Conservation (phyloP, 2,329 filamentous ascomycete species). For the Fusarium stilboides region DNA sequence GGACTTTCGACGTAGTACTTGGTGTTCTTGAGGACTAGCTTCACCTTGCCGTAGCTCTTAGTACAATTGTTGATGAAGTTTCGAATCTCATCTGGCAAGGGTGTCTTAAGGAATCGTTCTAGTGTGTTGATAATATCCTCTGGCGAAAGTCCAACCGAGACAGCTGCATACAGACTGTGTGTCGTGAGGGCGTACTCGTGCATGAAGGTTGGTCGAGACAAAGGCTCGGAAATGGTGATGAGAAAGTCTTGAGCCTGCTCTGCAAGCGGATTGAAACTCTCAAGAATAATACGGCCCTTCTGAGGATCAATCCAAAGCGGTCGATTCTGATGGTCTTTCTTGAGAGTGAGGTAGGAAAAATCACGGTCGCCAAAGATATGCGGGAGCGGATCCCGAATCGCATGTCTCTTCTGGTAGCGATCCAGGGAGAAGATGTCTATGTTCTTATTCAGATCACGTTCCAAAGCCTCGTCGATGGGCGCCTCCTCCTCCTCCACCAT, state of each 20-base stretch:
- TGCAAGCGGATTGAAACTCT: slow-evolving; percentile 92
- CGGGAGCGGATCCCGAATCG: slow-evolving; percentile 61
- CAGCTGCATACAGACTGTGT: slow-evolving; percentile 94
- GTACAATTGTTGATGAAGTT: slow-evolving; percentile 86
- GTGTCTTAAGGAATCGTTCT: slow-evolving; percentile 90
- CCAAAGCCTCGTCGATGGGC: slow-evolving; percentile 66
- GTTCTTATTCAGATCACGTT: slow-evolving; percentile 70
- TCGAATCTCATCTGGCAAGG: slow-evolving; percentile 84
- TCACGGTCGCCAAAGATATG: slow-evolving; percentile 71
- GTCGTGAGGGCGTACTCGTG: slow-evolving; percentile 95
- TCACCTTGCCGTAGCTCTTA: slow-evolving; percentile 94
- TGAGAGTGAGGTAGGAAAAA: slow-evolving; percentile 86
- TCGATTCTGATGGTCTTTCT: slow-evolving; percentile 89
- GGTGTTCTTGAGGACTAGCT: slow-evolving; percentile 94
- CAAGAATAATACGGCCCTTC: slow-evolving; percentile 89
- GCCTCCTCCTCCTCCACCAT: slow-evolving; percentile 62
- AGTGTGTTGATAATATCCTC: slow-evolving; percentile 92
- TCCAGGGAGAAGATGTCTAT: slow-evolving; percentile 73
- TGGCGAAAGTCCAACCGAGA: slow-evolving; percentile 92
- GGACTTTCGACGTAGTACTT: slow-evolving; percentile 95
- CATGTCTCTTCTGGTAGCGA: slow-evolving; percentile 64
- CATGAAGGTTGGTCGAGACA: slow-evolving; percentile 89
- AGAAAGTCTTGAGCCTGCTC: slow-evolving; percentile 93
- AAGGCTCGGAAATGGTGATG: slow-evolving; percentile 94
- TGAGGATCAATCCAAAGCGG: slow-evolving; percentile 95